Evolutionary conservation across 768 basidiomycete genomes (phyloP).

Genomic region (Suillus clintonianus): DNA sequence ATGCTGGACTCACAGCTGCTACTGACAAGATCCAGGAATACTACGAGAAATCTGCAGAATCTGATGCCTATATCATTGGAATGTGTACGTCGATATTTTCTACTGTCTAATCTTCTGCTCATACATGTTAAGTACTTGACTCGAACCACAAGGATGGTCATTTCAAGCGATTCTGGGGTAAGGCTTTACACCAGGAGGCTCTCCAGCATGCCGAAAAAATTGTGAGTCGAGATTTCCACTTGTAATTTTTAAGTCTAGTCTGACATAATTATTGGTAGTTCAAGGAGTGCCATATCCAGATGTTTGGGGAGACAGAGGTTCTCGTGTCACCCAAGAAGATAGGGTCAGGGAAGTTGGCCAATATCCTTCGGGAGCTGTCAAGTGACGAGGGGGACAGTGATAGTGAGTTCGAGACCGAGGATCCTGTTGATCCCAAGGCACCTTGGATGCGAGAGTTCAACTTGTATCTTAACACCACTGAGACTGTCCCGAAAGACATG

Average conservation of each 20-base stretch:
- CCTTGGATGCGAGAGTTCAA: constrained; percentile 19
- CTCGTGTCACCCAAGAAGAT: neutral
- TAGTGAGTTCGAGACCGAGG: constrained; percentile 28
- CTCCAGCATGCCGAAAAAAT: constrained; percentile 15
- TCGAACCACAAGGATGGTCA: constrained; percentile 29
- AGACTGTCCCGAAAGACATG: constrained; percentile 26
- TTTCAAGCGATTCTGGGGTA: constrained; percentile 27
- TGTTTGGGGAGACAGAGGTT: neutral
- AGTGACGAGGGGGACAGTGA: constrained; percentile 11
- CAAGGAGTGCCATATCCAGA: constrained; percentile 4
- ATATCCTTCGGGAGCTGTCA: constrained; percentile 3
- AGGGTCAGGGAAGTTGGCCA: neutral
- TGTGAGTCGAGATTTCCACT: constrained; percentile 5
- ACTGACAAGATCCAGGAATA: constrained; percentile 35
- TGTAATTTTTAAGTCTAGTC: neutral
- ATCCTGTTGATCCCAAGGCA: constrained; percentile 32
- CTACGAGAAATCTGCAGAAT: constrained; percentile 33
- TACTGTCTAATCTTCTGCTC: neutral
- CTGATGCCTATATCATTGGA: constrained; percentile 32
- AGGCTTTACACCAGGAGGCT: constrained; percentile 21
- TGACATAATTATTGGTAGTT: constrained; percentile 10
- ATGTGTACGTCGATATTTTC: constrained; percentile 26
- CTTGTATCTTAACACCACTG: constrained; percentile 32
- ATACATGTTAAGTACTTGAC: neutral
- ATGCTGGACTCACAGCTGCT: constrained; percentile 24